These are phyloP conservation scores for Talaromyces atroroseus DNA, from an alignment of 2,329 filamentous ascomycete species.

Conservation along the genomic window DNA sequence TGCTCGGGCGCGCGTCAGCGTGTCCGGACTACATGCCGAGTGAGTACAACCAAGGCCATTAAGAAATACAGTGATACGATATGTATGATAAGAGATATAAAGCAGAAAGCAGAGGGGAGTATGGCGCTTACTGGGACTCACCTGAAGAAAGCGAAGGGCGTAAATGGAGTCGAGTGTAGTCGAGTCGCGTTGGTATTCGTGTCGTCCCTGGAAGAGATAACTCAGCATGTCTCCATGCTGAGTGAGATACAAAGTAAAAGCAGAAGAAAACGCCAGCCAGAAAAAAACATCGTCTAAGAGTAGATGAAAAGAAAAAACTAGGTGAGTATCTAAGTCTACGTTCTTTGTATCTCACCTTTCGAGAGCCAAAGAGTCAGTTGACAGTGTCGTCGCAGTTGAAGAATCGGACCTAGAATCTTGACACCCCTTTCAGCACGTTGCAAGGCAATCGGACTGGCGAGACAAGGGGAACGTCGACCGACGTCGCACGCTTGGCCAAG, in stretches of 20 bases:
- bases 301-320: not conserved
- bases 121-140: not conserved
- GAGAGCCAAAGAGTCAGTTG: not conserved
- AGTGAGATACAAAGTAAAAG: not conserved
- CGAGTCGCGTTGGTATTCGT: not conserved
- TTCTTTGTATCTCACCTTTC: not conserved
- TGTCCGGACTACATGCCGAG: not conserved
- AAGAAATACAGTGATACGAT: not conserved
- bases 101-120: not conserved
- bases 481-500: not conserved
- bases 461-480: not conserved
- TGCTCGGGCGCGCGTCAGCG: not conserved
- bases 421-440: slow-evolving; percentile 7
- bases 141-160: not conserved
- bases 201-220: not conserved
- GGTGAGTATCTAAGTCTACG: not conserved
- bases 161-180: not conserved
- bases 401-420: not conserved
- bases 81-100: not conserved
- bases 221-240: not conserved
- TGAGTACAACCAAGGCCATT: not conserved
- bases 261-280: not conserved
- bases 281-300: not conserved
- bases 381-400: not conserved
- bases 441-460: not conserved